phyloP scores from a whole-genome alignment of 345 rosid species.

The Euphorbia lathyris region DNA sequence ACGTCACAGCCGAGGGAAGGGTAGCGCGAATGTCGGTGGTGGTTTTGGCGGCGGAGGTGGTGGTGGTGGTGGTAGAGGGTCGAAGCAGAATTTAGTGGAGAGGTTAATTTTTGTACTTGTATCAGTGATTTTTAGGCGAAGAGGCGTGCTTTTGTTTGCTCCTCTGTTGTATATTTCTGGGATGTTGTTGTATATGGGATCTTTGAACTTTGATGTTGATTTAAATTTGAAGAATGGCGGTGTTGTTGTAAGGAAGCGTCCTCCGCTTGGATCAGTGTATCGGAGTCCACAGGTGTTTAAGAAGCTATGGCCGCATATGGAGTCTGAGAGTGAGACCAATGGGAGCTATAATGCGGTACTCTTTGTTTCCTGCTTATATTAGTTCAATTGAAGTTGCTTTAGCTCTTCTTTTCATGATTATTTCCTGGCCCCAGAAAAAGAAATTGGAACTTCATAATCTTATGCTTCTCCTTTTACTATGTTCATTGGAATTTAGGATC shows the following conservation, averaged over 20 bases:
- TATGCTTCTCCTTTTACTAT: no score
- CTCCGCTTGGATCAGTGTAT: slow-evolving; percentile 73
- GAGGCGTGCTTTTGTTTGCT: slow-evolving; percentile 76
- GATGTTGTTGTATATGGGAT: slow-evolving; percentile 89
- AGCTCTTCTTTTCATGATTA: no score
- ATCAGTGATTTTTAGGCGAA: slow-evolving; percentile 62
- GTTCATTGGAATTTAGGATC: no score
- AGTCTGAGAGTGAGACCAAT: slow-evolving; percentile 54
- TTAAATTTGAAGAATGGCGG: slow-evolving; percentile 48
- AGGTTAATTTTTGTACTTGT: slow-evolving; percentile 48
- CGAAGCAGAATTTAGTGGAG: slow-evolving; percentile 51
- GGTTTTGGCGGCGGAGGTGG: slow-evolving; percentile 13
- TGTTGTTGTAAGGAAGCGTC: slow-evolving; percentile 52
- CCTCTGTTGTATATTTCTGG: slow-evolving; percentile 80
- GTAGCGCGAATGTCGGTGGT: slow-evolving; percentile 3
- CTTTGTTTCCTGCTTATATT: slow-evolving; percentile 1
- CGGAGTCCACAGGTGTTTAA: slow-evolving; percentile 83
- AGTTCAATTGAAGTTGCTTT: neutral
- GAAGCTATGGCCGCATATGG: slow-evolving; percentile 85
- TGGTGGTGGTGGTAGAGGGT: slow-evolving; percentile 21
- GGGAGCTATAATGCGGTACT: slow-evolving; percentile 61
- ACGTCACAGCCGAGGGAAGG: slow-evolving; percentile 56
- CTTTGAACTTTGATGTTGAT: slow-evolving; percentile 67
- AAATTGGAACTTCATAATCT: no score
- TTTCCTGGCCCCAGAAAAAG: no score